Evolutionary conservation across 768 basidiomycete genomes (phyloP), one percentile per base, ranked within the genome.

Genomic region (Serendipita sp.): DNA sequence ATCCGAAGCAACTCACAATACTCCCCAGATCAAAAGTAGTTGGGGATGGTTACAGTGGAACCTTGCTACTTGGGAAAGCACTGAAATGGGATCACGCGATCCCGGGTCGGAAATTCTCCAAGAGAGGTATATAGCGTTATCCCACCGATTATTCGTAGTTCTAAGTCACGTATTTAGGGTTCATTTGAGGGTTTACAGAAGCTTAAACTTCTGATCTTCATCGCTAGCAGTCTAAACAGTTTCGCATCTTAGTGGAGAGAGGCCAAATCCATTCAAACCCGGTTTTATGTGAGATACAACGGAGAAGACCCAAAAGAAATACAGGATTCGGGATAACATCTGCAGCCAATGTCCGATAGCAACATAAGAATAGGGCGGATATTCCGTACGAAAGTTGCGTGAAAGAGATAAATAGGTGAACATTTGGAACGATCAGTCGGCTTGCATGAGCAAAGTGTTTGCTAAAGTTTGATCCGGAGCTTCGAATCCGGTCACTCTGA

Each of bases 31-130:
- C 67, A 84, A 84, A 73, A 76, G 78, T 5, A 81, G 81, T 0
- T 85, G 83, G 83, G 83, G 83, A 27, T 86, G 83, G 83, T 69
- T 71, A 23, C 82, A 83, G 66, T 84, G 84, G 83, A 76, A 84
- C 65, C 69, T 76, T 11, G 74, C 76, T n/a, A 67, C 69, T 44
- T 83, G 83, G 69, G 40, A 78, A 79, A 76, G 68, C 69, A 16
- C 23, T 6, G 66, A 43, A 33, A 37, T 37, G 15, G 36, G 45
- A 15, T 18, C 23, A 43, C 29, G 63, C 33, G 76, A 76, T 40
- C 75, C 72, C 31, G 70, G 67, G 10, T 78, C 78, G 2, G 79
- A 83, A 65, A 72, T 81, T 16, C 72, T 80, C 3, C 72, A 77
- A 58, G 82, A 83, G 62, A 76, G 81, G 81, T 75, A 40, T 40